Base-by-base conservation (phyloP, 2,329 filamentous ascomycete species). In the Stromatinia cepivora region DNA sequence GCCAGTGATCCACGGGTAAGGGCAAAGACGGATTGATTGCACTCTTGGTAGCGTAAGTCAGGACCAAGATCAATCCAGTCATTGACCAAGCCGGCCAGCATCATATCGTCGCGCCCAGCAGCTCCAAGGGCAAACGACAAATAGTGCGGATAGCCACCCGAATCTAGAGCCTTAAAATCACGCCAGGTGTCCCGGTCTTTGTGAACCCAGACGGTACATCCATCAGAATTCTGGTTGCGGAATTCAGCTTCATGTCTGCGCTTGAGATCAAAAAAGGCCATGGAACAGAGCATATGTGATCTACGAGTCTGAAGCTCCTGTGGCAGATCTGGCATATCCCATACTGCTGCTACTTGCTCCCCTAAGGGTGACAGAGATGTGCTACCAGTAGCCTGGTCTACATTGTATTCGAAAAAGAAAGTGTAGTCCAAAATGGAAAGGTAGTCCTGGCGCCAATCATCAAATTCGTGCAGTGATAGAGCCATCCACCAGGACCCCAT, bases 31-130 rank as follows among this genome's bases (percentile, higher is more conserved):
- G 57, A 59, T 45, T n/a, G 22, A 22, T 42, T 59, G 22, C 57
- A 59, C 57, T 59, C 36, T 25, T 59, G 57, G 20, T 59, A 59
- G n/a, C 57, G 36, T 25, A 59, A 45, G 36, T 59, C 57, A 59
- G 57, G 57, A 9, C 36, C 57, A 9, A 59, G n/a, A 28, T 59
- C 57, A 59, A 59, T 45, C 57, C 57, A 59, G 57, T 59, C 36
- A 42, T 45, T 59, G 22, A 45, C 57, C 36, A 45, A 45, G 13
- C 57, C 36, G 13, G 25, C 25, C 8, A 59, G n/a, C 57, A 59
- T 45, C 57, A 59, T 42, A 15, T 59, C 57, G 15, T 59, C n/a
- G 34, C 57, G 36, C 4, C 36, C 36, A 42, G 22, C 11, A 59
- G 20, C 57, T 17, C 57, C 36, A 15, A 4, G 15, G 36, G 13